These are phyloP conservation scores for Aspergillus sp. DNA, from an alignment of 2,329 filamentous ascomycete species.

Conservation along the genomic window DNA sequence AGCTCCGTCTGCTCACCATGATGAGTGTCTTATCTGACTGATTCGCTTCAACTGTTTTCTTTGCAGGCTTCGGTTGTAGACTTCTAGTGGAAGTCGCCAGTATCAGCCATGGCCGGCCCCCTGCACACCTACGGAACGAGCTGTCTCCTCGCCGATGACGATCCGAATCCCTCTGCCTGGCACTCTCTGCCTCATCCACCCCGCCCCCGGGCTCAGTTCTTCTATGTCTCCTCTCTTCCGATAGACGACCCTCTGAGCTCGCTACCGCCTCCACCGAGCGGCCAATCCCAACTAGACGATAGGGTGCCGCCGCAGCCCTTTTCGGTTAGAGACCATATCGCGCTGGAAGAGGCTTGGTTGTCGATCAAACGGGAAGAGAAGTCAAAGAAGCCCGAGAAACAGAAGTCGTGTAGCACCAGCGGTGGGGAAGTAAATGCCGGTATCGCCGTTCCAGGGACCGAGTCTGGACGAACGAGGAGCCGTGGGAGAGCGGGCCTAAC, in stretches of 20 bases:
- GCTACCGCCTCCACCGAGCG: constrained; percentile 54
- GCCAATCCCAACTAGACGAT: constrained; percentile 48
- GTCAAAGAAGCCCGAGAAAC: constrained; percentile 7
- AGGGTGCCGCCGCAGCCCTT: constrained; percentile 73
- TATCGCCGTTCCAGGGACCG: constrained; percentile 28
- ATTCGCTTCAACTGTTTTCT: not conserved
- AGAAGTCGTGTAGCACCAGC: constrained; percentile 9
- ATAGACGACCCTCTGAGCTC: constrained; percentile 87
- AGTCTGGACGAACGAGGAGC: constrained; percentile 7
- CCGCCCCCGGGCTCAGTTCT: constrained; percentile 68
- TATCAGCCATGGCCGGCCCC: constrained; percentile 38
- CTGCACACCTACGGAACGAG: constrained; percentile 61
- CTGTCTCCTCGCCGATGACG: constrained; percentile 51
- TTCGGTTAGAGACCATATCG: constrained; percentile 73
- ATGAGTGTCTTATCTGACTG: constrained; percentile 8
- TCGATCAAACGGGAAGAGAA: constrained; percentile 45
- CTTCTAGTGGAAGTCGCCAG: not conserved
- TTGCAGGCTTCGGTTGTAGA: not conserved
- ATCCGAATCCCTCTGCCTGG: constrained; percentile 33
- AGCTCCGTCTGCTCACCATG: not conserved
- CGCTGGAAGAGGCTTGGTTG: constrained; percentile 76
- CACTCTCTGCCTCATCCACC: constrained; percentile 53
- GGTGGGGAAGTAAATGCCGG: constrained; percentile 13
- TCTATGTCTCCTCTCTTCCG: constrained; percentile 77
- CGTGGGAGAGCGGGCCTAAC: constrained; percentile 18